Percentiles rank a stretch among this genome's conserved stretches.
Conservation (phyloP, 352 stramenopile genomes). For the Pythium aphanidermatum region DNA sequence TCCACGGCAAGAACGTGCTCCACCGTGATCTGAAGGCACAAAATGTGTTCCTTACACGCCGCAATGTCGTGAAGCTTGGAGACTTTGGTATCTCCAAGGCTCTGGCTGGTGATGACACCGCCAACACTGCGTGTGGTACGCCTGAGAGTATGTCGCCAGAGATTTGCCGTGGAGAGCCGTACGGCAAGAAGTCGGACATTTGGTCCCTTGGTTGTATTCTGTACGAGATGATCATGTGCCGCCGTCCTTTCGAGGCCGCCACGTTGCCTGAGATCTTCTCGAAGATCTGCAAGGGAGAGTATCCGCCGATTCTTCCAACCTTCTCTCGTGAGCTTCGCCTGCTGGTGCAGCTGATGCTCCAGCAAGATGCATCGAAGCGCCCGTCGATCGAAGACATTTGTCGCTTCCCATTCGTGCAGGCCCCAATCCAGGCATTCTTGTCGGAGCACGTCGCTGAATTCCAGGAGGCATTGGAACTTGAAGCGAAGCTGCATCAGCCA, state of each 20-base stretch:
- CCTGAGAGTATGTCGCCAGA: slow-evolving; percentile 88
- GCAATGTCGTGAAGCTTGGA: slow-evolving; percentile 84
- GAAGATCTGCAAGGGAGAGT: slow-evolving; percentile 87
- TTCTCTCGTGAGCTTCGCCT: slow-evolving; percentile 80
- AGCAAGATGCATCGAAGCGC: slow-evolving; percentile 80
- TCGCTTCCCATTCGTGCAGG: slow-evolving; percentile 82
- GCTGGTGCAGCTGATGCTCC: slow-evolving; percentile 84
- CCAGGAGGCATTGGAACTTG: slow-evolving; percentile 77
- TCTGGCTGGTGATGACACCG: slow-evolving; percentile 67
- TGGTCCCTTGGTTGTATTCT: slow-evolving; percentile 87
- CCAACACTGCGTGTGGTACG: slow-evolving; percentile 78
- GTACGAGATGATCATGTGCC: slow-evolving; percentile 89
- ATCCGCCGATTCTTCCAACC: slow-evolving; percentile 63
- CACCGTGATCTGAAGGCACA: slow-evolving; percentile 86
- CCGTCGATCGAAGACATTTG: slow-evolving; percentile 88
- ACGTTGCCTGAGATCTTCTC: slow-evolving; percentile 82
- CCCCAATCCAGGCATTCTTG: slow-evolving; percentile 78
- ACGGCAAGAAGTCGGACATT: slow-evolving; percentile 88
- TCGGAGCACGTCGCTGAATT: slow-evolving; percentile 84
- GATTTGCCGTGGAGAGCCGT: slow-evolving; percentile 82
- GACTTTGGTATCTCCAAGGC: slow-evolving; percentile 89
- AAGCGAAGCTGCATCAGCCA: slow-evolving; percentile 84
- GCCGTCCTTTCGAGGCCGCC: slow-evolving; percentile 76
- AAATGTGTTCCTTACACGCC: slow-evolving; percentile 85
- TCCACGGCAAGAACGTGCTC: slow-evolving; percentile 86